Evolutionary conservation across 129 eudicot genomes (phyloP).

Genomic region (Solidago caesia): DNA sequence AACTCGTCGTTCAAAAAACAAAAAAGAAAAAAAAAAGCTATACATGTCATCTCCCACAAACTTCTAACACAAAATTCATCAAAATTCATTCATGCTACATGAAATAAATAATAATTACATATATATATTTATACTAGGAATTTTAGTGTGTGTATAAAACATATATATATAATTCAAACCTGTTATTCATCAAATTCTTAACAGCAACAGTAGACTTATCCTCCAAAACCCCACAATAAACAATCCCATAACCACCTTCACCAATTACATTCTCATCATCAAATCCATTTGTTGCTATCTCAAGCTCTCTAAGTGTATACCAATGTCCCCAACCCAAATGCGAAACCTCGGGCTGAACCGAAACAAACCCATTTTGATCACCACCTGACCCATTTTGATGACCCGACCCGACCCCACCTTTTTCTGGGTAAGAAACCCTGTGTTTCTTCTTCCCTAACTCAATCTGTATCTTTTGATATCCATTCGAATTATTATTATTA

Average conservation of each 20-base stretch:
- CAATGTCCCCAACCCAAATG: conserved; percentile 97
- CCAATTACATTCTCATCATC: conserved; percentile 84
- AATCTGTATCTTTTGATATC: conserved; percentile 53
- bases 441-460: conserved; percentile 77
- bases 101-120: no score
- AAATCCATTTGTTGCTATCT: conserved; percentile 65
- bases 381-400: conserved; percentile 24
- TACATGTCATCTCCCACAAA: no score
- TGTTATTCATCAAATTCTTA: conserved; percentile 59
- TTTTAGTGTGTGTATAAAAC: neutral
- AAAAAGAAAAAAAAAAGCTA: no score
- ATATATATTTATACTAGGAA: no score
- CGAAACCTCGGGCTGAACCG: conserved; percentile 76
- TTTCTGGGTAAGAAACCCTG: conserved; percentile 60
- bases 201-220: conserved; percentile 70
- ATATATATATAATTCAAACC: neutral
- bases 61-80: no score
- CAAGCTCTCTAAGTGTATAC: conserved; percentile 85
- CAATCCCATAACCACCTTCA: conserved; percentile 95
- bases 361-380: conserved; percentile 11
- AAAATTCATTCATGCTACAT: no score
- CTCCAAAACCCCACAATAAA: conserved; percentile 55
- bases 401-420: conserved; percentile 36
- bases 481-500: conserved; percentile 17
- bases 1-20: no score